These are phyloP conservation scores for Aplosporella prunicola DNA, from an alignment of 2,329 filamentous ascomycete species.

Conservation along the genomic window DNA sequence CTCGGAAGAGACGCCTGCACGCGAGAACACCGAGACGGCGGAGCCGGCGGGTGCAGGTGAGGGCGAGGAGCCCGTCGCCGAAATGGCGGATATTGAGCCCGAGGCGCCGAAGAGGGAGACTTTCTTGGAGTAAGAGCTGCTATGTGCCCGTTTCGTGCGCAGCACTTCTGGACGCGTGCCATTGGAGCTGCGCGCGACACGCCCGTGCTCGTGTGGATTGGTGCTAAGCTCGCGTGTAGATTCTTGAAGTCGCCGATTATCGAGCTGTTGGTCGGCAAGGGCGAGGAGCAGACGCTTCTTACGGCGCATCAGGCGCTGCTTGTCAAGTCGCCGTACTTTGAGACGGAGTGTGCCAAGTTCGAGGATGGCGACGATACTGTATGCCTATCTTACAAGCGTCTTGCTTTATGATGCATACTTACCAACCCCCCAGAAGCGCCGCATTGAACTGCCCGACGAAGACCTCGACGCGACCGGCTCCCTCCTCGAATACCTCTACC, in stretches of 20 bases:
- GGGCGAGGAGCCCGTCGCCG: slow-evolving; percentile 23
- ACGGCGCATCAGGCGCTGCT: slow-evolving; percentile 75
- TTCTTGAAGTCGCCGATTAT: slow-evolving; percentile 41
- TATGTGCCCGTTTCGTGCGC: too few species aligned
- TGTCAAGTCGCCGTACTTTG: slow-evolving; percentile 64
- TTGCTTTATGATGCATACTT: too few species aligned
- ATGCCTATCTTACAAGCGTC: too few species aligned
- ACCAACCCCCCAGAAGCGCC: slow-evolving; percentile 42
- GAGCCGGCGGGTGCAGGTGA: slow-evolving; percentile 13
- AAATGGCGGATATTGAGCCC: slow-evolving; percentile 36
- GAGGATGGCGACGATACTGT: slow-evolving; percentile 52
- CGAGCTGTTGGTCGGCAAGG: slow-evolving; percentile 38
- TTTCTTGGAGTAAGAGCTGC: slow-evolving; percentile 34
- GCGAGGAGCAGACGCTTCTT: slow-evolving; percentile 52
- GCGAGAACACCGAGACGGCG: slow-evolving; percentile 14
- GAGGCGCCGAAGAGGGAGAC: slow-evolving; percentile 31
- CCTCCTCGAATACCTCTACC: slow-evolving; percentile 78
- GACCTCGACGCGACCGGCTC: slow-evolving; percentile 66
- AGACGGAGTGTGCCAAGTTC: slow-evolving; percentile 52
- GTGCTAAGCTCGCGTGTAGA: slow-evolving; percentile 19
- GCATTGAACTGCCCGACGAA: slow-evolving; percentile 58
- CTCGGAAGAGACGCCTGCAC: slow-evolving; percentile 17
- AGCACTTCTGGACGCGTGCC: not conserved
- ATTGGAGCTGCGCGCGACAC: not conserved
- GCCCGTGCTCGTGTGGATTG: not conserved